Conservation (phyloP, 1,284 basidiomycete species). For the Moesziomyces parantarcticus region DNA sequence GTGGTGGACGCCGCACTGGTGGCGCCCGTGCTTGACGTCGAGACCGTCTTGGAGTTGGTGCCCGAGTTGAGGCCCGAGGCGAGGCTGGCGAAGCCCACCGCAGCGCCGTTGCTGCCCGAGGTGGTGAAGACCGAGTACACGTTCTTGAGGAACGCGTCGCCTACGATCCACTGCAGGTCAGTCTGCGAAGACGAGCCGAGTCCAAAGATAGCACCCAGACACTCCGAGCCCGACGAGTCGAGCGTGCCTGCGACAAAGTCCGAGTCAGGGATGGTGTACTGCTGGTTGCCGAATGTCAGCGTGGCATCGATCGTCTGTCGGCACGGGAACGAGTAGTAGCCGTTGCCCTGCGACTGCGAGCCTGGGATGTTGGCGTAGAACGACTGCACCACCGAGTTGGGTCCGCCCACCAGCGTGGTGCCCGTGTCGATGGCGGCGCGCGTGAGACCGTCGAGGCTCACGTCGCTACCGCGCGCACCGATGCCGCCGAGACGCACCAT, state of each 20-base stretch:
- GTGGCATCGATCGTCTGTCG: slow-evolving; percentile 35
- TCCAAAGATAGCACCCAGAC: slow-evolving; percentile 60
- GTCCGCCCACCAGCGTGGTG: slow-evolving; percentile 63
- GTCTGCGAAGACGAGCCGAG: slow-evolving; percentile 31
- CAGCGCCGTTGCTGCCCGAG: slow-evolving; percentile 12
- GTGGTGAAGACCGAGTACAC: slow-evolving; percentile 59
- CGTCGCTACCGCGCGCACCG: slow-evolving; percentile 16
- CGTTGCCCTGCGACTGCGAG: slow-evolving; percentile 30
- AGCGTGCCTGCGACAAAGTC: slow-evolving; percentile 45
- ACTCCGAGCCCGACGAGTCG: slow-evolving; percentile 33
- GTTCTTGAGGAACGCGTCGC: slow-evolving; percentile 61
- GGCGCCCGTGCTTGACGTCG: slow-evolving; percentile 7
- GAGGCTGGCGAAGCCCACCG: slow-evolving; percentile 58
- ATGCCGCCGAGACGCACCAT: slow-evolving; percentile 50
- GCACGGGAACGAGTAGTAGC: slow-evolving; percentile 64
- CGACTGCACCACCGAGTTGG: slow-evolving; percentile 38
- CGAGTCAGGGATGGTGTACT: slow-evolving; percentile 47
- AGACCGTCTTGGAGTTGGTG: slow-evolving; percentile 40
- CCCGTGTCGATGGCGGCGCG: slow-evolving; percentile 64
- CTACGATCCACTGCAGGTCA: slow-evolving; percentile 60
- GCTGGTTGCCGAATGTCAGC: slow-evolving; percentile 50
- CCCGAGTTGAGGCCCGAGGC: slow-evolving; percentile 48
- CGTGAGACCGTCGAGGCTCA: slow-evolving; percentile 23
- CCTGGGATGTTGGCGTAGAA: slow-evolving; percentile 58
- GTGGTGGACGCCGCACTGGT: slow-evolving; percentile 18